Evolutionary conservation across 108 stramenopile genomes (phyloP).

Genomic region (Epithemia pelagica): DNA sequence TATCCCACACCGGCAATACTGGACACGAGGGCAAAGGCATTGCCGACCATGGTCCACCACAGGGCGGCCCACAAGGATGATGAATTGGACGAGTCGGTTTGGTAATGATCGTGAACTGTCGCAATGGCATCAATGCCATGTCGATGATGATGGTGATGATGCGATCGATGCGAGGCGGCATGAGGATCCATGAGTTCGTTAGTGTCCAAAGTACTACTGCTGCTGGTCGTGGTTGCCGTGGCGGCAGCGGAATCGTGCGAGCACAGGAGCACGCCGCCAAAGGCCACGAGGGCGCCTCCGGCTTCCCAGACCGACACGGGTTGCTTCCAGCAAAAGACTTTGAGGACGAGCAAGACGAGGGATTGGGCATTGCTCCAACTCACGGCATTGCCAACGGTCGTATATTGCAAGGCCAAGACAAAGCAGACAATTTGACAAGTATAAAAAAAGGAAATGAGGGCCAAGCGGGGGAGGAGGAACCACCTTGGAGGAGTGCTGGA

Average conservation of each 20-base stretch:
- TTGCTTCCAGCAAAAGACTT: slow-evolving; percentile 19
- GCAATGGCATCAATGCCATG: not conserved
- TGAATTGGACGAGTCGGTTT: not conserved
- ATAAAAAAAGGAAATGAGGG: not conserved
- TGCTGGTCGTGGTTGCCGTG: not conserved
- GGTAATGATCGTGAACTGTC: not conserved
- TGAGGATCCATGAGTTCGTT: not conserved
- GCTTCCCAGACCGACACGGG: slow-evolving; percentile 28
- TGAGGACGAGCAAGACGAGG: slow-evolving; percentile 33
- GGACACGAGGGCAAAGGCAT: slow-evolving; percentile 28
- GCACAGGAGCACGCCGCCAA: slow-evolving; percentile 34
- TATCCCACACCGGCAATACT: slow-evolving; percentile 15
- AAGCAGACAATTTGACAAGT: slow-evolving; percentile 9
- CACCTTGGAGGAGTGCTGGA: too few relatives aligned
- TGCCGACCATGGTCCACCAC: slow-evolving; percentile 16
- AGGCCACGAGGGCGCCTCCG: slow-evolving; percentile 31
- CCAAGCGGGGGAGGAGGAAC: too few relatives aligned
- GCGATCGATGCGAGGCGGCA: too few relatives aligned
- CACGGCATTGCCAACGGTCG: slow-evolving; percentile 36
- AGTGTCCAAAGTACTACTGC: not conserved
- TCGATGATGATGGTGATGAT: too few relatives aligned
- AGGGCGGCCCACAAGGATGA: not conserved
- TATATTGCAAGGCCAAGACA: slow-evolving; percentile 29
- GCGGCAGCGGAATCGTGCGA: slow-evolving; percentile 12
- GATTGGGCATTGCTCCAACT: slow-evolving; percentile 28